These are phyloP conservation scores for Amorphotheca resinae DNA, from an alignment of 495 filamentous ascomycete genomes.

Conservation along the genomic window DNA sequence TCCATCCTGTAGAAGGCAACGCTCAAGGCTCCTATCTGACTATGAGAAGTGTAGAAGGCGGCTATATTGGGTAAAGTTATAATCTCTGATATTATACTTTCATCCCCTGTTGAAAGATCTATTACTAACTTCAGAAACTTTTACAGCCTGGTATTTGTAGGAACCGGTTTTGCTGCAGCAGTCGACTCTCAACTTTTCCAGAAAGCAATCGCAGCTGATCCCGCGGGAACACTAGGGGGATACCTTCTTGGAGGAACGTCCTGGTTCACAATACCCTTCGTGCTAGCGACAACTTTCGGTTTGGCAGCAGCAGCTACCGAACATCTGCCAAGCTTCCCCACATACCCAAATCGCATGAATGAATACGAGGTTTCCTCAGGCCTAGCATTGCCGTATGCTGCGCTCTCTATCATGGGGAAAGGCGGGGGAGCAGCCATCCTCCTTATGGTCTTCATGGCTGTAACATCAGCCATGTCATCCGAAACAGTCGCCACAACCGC, in stretches of 20 bases:
- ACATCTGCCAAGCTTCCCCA: conserved; percentile 57
- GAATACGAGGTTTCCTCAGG: conserved; percentile 70
- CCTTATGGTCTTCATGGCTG: conserved; percentile 90
- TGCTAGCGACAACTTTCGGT: conserved; percentile 86
- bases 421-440: conserved; percentile 77
- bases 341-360: conserved; percentile 61
- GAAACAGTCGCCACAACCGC: conserved; percentile 87
- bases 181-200: too few species aligned
- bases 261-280: conserved; percentile 96
- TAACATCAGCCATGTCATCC: conserved; percentile 79
- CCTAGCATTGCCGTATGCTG: conserved; percentile 77
- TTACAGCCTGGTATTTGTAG: too few species aligned
- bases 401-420: conserved; percentile 74
- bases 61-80: too few species aligned
- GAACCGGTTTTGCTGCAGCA: too few species aligned
- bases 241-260: conserved; percentile 69
- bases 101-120: too few species aligned
- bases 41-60: too few species aligned
- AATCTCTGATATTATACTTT: too few species aligned
- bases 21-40: too few species aligned
- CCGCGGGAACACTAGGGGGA: conserved; percentile 79
- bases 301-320: conserved; percentile 80
- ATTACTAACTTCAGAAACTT: too few species aligned
- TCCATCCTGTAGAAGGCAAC: too few species aligned
- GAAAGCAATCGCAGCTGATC: conserved; percentile 88